phyloP scores from a whole-genome alignment of 371 early-diverging fungal species.

The Choanephora cucurbitarum region DNA sequence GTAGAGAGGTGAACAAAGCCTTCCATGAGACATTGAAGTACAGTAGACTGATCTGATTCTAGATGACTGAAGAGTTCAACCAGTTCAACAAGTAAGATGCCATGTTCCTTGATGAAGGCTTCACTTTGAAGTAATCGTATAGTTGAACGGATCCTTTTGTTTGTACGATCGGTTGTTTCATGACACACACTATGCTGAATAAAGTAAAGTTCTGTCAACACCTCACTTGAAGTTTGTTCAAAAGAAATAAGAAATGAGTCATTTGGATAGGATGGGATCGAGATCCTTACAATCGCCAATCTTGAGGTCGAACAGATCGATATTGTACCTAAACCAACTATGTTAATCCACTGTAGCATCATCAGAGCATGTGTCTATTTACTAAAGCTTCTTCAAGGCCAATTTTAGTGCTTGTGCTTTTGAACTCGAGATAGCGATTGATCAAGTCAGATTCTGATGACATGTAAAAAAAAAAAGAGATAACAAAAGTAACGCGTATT shows the following conservation, averaged over 20 bases:
- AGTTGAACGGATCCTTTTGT: constrained; percentile 18
- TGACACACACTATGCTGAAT: constrained; percentile 7
- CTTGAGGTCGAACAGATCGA: constrained; percentile 11
- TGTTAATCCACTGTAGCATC: neutral
- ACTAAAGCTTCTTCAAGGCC: constrained; percentile 26
- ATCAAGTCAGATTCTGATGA: neutral
- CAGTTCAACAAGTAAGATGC: constrained; percentile 15
- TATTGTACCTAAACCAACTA: constrained; percentile 16
- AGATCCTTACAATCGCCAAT: constrained; percentile 33
- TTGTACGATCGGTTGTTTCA: constrained; percentile 24
- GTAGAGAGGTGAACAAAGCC: constrained; percentile 40
- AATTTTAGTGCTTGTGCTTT: constrained; percentile 18
- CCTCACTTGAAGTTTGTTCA: constrained; percentile 21
- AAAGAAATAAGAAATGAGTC: too few relatives aligned
- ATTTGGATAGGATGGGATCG: too few relatives aligned
- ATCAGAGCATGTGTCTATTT: neutral
- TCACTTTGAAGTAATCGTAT: constrained; percentile 23
- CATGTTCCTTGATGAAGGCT: constrained; percentile 27
- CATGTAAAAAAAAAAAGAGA: neutral
- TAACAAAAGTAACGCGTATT: neutral
- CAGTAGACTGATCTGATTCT: constrained; percentile 18
- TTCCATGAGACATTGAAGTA: constrained; percentile 20
- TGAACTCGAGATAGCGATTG: constrained; percentile 20
- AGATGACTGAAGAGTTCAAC: constrained; percentile 36
- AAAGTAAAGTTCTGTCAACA: constrained; percentile 15